phyloP scores from a whole-genome alignment of 2,329 filamentous ascomycete genomes.

The Sarocladium oryzae region DNA sequence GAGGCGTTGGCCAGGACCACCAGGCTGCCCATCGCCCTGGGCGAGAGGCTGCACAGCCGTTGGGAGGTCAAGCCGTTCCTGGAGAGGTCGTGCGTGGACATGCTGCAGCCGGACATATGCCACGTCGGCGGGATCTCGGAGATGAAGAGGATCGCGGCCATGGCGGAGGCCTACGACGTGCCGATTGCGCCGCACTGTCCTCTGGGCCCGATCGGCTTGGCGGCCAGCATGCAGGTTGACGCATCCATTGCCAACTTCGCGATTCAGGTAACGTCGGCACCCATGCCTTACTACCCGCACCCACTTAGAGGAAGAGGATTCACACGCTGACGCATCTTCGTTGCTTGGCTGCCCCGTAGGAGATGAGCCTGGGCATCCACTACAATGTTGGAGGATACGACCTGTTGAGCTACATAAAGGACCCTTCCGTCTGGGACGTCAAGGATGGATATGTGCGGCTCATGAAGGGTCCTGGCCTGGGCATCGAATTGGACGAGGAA shows the following conservation, averaged over 20 bases:
- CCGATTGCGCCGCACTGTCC: slow-evolving; percentile 69
- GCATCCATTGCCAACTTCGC: slow-evolving; percentile 56
- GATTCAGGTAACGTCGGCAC: slow-evolving; percentile 41
- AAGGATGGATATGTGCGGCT: slow-evolving; percentile 59
- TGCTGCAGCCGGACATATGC: slow-evolving; percentile 66
- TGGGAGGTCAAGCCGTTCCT: slow-evolving; percentile 72
- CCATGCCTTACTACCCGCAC: not conserved
- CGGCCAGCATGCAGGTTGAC: slow-evolving; percentile 63
- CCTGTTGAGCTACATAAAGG: slow-evolving; percentile 58
- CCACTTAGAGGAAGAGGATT: not conserved
- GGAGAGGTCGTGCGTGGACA: slow-evolving; percentile 60
- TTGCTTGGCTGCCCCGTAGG: no score
- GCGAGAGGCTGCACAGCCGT: slow-evolving; percentile 63
- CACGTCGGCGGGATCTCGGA: slow-evolving; percentile 71
- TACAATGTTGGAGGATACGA: slow-evolving; percentile 65
- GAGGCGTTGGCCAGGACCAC: slow-evolving; percentile 39
- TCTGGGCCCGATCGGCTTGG: slow-evolving; percentile 65
- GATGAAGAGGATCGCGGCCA: slow-evolving; percentile 59
- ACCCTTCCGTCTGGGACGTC: slow-evolving; percentile 59
- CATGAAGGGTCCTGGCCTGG: slow-evolving; percentile 47
- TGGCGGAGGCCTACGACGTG: slow-evolving; percentile 69
- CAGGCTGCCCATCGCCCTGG: slow-evolving; percentile 61
- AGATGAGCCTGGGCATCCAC: slow-evolving; percentile 75
- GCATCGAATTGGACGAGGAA: slow-evolving; percentile 67
- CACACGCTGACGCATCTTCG: not conserved